Conservation (phyloP, 345 rosid genomes). For the Theobroma cacao region DNA sequence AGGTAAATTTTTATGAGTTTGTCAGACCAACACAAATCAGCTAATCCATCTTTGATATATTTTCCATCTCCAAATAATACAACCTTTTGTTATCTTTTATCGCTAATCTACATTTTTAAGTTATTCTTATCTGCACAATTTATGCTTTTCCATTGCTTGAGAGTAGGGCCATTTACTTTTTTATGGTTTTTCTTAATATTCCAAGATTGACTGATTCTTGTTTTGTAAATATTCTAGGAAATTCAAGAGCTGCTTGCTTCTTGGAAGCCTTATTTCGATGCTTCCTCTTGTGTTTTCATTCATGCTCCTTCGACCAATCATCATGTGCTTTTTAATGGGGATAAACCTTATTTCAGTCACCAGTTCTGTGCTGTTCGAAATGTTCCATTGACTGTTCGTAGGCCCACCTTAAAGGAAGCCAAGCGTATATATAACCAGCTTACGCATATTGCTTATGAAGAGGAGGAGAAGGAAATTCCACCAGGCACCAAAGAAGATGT, state of each 20-base stretch:
- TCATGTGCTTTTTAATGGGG: slow-evolving; percentile 66
- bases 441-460: slow-evolving; percentile 65
- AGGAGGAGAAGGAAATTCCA: slow-evolving; percentile 41
- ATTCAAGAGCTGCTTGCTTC: slow-evolving; percentile 78
- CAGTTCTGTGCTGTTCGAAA: slow-evolving; percentile 48
- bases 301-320: slow-evolving; percentile 86
- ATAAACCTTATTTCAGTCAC: slow-evolving; percentile 64
- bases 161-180: not conserved
- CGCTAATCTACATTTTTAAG: too few relatives aligned
- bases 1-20: not conserved
- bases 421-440: slow-evolving; percentile 62
- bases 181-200: slow-evolving; percentile 1
- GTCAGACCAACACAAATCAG: not conserved
- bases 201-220: slow-evolving; percentile 13
- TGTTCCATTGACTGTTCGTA: slow-evolving; percentile 63
- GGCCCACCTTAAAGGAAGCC: slow-evolving; percentile 93
- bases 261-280: slow-evolving; percentile 95
- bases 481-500: slow-evolving; percentile 21
- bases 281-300: slow-evolving; percentile 62
- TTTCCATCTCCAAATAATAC: too few relatives aligned
- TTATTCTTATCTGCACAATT: too few relatives aligned
- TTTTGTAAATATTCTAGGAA: slow-evolving; percentile 49
- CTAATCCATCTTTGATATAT: too few relatives aligned
- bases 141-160: not conserved
- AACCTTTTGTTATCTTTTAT: too few relatives aligned